These are phyloP conservation scores for Tuber brumale DNA, from an alignment of 495 filamentous ascomycete species.

Conservation along the genomic window DNA sequence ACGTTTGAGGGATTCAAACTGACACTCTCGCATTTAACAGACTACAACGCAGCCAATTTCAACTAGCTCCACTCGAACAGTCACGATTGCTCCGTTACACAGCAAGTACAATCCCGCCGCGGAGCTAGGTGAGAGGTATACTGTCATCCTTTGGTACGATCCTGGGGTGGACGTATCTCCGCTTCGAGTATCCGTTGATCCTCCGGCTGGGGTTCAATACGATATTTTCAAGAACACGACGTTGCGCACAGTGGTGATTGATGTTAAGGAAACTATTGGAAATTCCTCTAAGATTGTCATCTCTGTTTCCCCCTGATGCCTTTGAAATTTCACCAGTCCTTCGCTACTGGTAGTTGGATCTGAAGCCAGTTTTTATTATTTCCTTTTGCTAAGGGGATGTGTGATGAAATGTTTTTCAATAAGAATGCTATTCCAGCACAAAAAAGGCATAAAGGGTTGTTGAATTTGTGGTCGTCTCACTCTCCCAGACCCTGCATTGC, in stretches of 20 bases:
- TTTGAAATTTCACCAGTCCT: background rate
- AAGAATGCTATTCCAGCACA: background rate
- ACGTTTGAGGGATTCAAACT: background rate
- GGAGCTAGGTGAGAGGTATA: conserved; percentile 23
- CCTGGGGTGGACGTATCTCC: background rate
- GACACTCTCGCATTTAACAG: conserved; percentile 8
- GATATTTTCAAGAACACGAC: conserved; percentile 4
- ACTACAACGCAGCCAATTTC: conserved; percentile 7
- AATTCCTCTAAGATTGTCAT: conserved; percentile 7
- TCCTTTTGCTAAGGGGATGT: background rate
- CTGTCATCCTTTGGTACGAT: conserved; percentile 28
- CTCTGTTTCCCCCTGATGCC: background rate
- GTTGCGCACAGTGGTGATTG: conserved; percentile 11
- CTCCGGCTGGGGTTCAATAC: conserved; percentile 3
- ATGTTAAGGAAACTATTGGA: conserved; percentile 20
- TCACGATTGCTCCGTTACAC: conserved; percentile 20
- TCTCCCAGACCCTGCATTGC: background rate
- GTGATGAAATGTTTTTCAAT: background rate
- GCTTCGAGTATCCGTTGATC: conserved; percentile 10
- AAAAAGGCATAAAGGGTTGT: background rate
- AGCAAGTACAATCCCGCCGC: conserved; percentile 22
- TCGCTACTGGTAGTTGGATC: background rate
- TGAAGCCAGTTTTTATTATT: background rate
- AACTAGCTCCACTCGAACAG: conserved; percentile 14
- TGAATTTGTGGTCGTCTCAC: background rate